Conservation (phyloP, 2,329 filamentous ascomycete genomes). For the Pochonia chlamydosporia region DNA sequence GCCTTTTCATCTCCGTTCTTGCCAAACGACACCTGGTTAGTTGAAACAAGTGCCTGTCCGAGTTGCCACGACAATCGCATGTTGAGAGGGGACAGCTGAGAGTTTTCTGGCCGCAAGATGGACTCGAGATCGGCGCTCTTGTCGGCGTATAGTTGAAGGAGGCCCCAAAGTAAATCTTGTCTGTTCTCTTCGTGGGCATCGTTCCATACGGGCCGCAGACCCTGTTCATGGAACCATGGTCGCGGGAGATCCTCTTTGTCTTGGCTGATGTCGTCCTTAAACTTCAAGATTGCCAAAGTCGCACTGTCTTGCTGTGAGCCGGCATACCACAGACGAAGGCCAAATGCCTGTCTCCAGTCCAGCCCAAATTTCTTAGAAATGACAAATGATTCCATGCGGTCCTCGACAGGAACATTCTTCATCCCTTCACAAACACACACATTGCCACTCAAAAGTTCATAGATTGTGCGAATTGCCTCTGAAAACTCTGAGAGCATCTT, state of each 20-base stretch:
- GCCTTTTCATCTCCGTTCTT: slow-evolving; percentile 52
- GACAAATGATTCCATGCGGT: slow-evolving; percentile 72
- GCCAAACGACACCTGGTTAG: slow-evolving; percentile 46
- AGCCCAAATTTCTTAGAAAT: slow-evolving; percentile 80
- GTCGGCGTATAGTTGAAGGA: slow-evolving; percentile 76
- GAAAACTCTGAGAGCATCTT: slow-evolving; percentile 84
- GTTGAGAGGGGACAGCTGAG: slow-evolving; percentile 68
- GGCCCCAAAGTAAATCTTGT: slow-evolving; percentile 80
- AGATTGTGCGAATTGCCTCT: slow-evolving; percentile 77
- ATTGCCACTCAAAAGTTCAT: slow-evolving; percentile 84
- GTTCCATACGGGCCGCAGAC: slow-evolving; percentile 52
- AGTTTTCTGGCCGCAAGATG: slow-evolving; percentile 69
- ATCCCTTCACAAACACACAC: slow-evolving; percentile 78
- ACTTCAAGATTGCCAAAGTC: slow-evolving; percentile 65
- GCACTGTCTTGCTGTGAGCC: slow-evolving; percentile 63
- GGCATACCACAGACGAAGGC: slow-evolving; percentile 84
- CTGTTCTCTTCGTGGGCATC: slow-evolving; percentile 52
- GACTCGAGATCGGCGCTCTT: slow-evolving; percentile 55
- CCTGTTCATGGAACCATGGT: slow-evolving; percentile 64
- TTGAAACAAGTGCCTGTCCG: slow-evolving; percentile 56
- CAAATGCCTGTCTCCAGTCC: slow-evolving; percentile 92
- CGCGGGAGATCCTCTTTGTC: slow-evolving; percentile 66
- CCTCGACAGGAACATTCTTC: slow-evolving; percentile 66
- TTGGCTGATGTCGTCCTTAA: slow-evolving; percentile 65
- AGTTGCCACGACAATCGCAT: slow-evolving; percentile 81